These are phyloP conservation scores for Taphrina pruni DNA, from an alignment of 1,139 yeast genomes.

Conservation along the genomic window DNA sequence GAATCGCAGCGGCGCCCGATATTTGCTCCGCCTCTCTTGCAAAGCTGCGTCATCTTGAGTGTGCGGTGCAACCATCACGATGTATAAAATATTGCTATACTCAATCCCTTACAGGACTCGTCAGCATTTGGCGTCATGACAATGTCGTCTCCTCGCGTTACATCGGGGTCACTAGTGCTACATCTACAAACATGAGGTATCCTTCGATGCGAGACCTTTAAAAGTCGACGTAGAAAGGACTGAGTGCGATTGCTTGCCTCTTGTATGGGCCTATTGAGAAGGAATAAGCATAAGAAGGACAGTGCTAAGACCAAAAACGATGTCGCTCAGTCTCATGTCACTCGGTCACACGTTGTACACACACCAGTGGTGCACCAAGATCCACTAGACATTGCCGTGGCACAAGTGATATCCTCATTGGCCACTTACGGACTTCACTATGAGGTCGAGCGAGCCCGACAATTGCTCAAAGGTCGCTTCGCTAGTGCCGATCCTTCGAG, in stretches of 20 bases:
- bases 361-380: neutral
- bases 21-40: neutral
- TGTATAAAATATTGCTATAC: no score
- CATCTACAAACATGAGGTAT: no score
- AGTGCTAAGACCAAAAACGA: neutral
- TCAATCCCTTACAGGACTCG: no score
- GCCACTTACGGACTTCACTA: constrained; percentile 22
- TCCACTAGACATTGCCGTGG: constrained; percentile 18
- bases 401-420: constrained; percentile 29
- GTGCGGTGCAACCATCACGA: neutral
- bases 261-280: constrained; percentile 10
- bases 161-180: no score
- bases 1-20: neutral
- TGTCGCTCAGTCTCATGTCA: neutral
- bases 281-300: constrained; percentile 6
- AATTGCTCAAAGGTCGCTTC: constrained; percentile 25
- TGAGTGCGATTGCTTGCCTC: neutral
- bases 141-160: no score
- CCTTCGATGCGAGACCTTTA: no score
- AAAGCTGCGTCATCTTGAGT: neutral
- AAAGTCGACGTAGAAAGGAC: no score
- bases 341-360: neutral
- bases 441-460: constrained; percentile 15
- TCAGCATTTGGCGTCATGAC: no score
- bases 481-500: constrained; percentile 17